phyloP scores from a whole-genome alignment of 805 yeast genomes.

The Isabelozyma gotoi region DNA sequence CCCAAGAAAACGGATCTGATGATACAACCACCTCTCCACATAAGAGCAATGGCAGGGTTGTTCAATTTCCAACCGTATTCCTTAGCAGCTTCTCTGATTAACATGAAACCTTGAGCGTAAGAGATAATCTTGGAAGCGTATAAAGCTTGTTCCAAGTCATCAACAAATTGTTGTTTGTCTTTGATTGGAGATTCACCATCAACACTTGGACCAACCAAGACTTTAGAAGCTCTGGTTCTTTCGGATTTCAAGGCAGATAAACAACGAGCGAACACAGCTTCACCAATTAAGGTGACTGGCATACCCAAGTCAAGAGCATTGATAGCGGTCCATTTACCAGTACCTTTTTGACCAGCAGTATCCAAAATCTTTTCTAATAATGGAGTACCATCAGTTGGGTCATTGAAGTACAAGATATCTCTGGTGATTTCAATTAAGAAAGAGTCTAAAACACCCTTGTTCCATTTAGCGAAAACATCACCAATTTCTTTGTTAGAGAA shows the following conservation, averaged over 20 bases:
- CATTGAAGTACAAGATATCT: slow-evolving; percentile 87
- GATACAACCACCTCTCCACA: slow-evolving; percentile 99
- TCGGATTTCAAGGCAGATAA: slow-evolving; percentile 89
- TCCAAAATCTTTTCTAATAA: slow-evolving; percentile 95
- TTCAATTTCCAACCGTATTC: slow-evolving; percentile 96
- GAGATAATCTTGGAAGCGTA: slow-evolving; percentile 98
- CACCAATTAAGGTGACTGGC: slow-evolving; percentile 98
- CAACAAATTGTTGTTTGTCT: slow-evolving; percentile 82
- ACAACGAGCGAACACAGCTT: slow-evolving; percentile 97
- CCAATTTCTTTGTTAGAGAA: slow-evolving; percentile 89
- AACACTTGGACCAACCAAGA: slow-evolving; percentile 76
- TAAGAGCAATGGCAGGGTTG: slow-evolving; percentile 96
- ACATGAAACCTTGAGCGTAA: slow-evolving; percentile 99
- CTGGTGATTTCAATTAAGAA: slow-evolving; percentile 96
- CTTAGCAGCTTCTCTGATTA: slow-evolving; percentile 96
- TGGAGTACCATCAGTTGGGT: slow-evolving; percentile 83
- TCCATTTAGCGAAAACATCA: slow-evolving; percentile 90
- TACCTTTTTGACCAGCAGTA: slow-evolving; percentile 98
- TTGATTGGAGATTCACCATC: slow-evolving; percentile 59
- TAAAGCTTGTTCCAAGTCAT: slow-evolving; percentile 94
- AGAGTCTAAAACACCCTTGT: slow-evolving; percentile 95
- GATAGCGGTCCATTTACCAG: slow-evolving; percentile 99
- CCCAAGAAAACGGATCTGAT: slow-evolving; percentile 98
- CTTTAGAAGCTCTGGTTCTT: slow-evolving; percentile 81
- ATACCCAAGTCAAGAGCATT: slow-evolving; percentile 96